phyloP scores from a whole-genome alignment of 768 basidiomycete genomes.

The Tulasnella sp. region DNA sequence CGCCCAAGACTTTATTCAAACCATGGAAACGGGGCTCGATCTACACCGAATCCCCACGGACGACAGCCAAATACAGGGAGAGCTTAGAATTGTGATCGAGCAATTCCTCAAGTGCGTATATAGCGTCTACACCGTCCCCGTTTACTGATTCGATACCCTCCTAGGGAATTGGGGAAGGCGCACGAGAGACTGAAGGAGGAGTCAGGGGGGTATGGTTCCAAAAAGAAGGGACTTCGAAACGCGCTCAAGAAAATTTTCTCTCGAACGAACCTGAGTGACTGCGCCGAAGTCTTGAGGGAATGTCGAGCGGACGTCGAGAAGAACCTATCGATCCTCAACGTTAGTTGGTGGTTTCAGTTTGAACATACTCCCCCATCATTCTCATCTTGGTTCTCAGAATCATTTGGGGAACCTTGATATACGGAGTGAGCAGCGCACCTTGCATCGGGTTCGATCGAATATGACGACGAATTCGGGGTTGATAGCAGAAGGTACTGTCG shows the following conservation, averaged over 20 bases:
- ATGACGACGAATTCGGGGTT: too few species aligned
- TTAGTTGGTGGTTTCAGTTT: background rate
- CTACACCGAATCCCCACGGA: background rate
- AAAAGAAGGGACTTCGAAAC: background rate
- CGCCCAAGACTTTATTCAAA: background rate
- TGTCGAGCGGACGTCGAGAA: background rate
- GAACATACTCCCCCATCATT: background rate
- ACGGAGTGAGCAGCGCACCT: too few species aligned
- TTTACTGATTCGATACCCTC: background rate
- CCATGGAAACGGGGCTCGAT: background rate
- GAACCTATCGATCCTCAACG: background rate
- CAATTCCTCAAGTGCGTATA: background rate
- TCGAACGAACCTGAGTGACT: background rate
- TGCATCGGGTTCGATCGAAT: too few species aligned
- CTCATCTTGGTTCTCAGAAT: background rate
- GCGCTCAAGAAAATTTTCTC: background rate
- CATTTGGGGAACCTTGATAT: too few species aligned
- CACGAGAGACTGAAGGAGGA: background rate
- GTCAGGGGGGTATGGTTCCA: background rate
- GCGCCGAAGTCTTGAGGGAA: background rate
- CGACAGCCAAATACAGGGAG: background rate
- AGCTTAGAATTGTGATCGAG: background rate
- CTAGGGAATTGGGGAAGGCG: background rate
- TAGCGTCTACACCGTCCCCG: background rate
- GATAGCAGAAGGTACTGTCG: too few species aligned